Base-by-base conservation (phyloP, 805 yeast species). In the Yarrowia divulgata region DNA sequence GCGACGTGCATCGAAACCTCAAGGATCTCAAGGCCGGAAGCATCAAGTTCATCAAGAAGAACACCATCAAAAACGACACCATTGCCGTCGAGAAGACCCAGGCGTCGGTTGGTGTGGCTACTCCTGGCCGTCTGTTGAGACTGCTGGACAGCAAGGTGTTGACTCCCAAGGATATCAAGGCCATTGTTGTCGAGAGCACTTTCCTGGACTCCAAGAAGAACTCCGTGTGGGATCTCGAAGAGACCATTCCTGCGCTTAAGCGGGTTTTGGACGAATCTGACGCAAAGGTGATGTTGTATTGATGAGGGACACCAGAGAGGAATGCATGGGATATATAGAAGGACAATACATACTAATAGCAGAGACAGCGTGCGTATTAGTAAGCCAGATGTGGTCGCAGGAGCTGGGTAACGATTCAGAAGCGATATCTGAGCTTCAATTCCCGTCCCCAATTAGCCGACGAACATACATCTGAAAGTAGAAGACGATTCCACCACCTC, bases 1-100 rank as follows among this genome's bases (percentile, higher is more conserved):
- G 97, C 74, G 97, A 93, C 74, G 83, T 92, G 2, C 89, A 85
- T 75, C 84, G 97, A 72, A 87, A 90, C 0, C 75, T 85, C 77
- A 71, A 74, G 34, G 68, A 82, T 78, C 76, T 83, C 74, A 69
- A 81, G 48, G 83, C 86, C 12, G 85, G 88, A 0, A 85, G 92
- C 4, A 73, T 90, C 60, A 91, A 91, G 76, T 76, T 91, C 60
- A 91, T 91, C 74, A 85, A 88, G 71, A 91, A 91, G 79, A 91
- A 90, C 76, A 88, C 88, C 72, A 75, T 90, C 57, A 83, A 85
- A 40, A 88, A 88, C 52, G 97, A 91, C 77, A 86, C 49, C 75
- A 78, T 69, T 77, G 82, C 54, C 79, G 88, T 42, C 72, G 78
- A 64, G 10, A 72, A 74, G 12, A 73, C 71, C 16, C 67, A 67